Evolutionary conservation across 176 grass and related monocot species (phyloP), one percentile per base, ranked within the genome.

Genomic region (Eremochloa ophiuroides): DNA sequence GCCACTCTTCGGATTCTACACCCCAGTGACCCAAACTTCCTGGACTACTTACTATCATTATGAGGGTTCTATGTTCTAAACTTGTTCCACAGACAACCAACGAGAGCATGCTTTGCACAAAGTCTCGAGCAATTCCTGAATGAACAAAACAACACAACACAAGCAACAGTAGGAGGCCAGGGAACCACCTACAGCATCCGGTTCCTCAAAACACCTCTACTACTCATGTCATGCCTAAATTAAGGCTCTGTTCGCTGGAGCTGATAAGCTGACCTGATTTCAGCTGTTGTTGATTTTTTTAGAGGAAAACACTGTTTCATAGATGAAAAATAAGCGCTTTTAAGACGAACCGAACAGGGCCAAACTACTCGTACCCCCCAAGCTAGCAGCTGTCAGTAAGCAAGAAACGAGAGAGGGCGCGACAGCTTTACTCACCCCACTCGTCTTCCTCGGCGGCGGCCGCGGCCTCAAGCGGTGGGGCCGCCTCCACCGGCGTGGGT

Each of bases 341-440:
- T n/a, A n/a, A n/a, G n/a, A n/a, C n/a, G n/a, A n/a, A n/a, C n/a
- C n/a, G n/a, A n/a, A n/a, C n/a, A n/a, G n/a, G n/a, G n/a, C n/a
- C n/a, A n/a, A 35, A 35, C 34, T 20, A 60, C 8, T 4, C 30
- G n/a, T 8, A 35, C 5, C 20, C 20, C 8, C 20, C 5, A 62
- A 71, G 65, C 51, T 62, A 62, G 12, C 25, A 71, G 15, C 7
- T 71, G 46, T 2, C 26, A 15, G 13, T 70, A 71, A 39, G 29
- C 7, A 59, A 28, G 55, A 43, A 23, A 40, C 29, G 17, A 50
- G 14, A 4, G 34, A 3, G 34, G 3, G 14, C 28, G 29, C 29
- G 1, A 14, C 34, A 35, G 2, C 56, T 48, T 34, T 60, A 62
- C 29, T 79, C 69, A 85, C 83, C 83, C 75, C 83, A 85, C 42